A percentile compares a stretch with the other conserved stretches of the same genome.
Evolutionary conservation across 78 protist genomes (phyloP).

Genomic region (Abeoforma whisleri): DNA sequence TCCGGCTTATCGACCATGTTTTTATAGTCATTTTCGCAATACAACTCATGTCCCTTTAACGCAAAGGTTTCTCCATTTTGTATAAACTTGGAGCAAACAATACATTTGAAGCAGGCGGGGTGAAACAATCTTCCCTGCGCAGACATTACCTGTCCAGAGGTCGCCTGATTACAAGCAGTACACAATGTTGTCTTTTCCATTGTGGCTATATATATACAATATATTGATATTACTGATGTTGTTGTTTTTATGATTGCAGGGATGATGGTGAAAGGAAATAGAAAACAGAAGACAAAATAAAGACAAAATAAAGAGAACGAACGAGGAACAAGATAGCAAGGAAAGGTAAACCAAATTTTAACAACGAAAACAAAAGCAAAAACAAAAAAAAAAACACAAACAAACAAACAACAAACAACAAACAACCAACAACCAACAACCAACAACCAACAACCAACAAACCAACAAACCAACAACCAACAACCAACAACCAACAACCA

Average conservation of each 20-base stretch:
- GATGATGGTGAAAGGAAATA: neutral
- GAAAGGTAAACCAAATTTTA: too few species aligned
- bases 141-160: constrained; percentile 1
- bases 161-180: neutral
- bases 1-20: neutral
- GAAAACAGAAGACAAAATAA: neutral
- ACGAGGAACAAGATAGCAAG: neutral
- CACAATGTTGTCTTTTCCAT: neutral
- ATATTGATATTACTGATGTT: neutral
- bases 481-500: too few species aligned
- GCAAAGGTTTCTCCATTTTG: constrained; percentile 18
- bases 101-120: constrained; percentile 22
- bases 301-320: neutral
- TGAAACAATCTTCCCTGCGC: neutral
- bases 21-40: neutral
- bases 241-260: neutral
- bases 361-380: too few species aligned
- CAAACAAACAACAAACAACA: too few species aligned
- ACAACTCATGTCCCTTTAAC: neutral
- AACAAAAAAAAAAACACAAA: too few species aligned
- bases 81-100: neutral
- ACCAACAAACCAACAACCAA: neutral
- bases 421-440: neutral
- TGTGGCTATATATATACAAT: neutral
- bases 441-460: neutral